Evolutionary conservation across 345 rosid genomes (phyloP).

Genomic region (Lepidium africanum): DNA sequence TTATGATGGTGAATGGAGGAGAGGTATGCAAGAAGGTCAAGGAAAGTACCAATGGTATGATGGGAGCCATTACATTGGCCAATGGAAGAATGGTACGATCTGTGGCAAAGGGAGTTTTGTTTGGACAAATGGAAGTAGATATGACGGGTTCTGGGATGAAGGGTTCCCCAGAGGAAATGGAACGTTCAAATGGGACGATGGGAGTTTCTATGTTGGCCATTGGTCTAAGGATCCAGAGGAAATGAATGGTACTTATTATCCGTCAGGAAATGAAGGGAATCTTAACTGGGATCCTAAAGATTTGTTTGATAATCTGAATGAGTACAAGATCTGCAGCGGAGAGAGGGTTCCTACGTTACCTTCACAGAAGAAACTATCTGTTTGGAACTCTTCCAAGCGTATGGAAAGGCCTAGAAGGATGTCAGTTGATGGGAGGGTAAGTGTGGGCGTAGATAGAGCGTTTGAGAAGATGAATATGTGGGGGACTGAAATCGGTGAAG

Average conservation of each 20-base stretch:
- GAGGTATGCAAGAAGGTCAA: slow-evolving; percentile 70
- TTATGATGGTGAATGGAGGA: slow-evolving; percentile 87
- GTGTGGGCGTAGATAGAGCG: slow-evolving; percentile 68
- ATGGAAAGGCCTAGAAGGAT: slow-evolving; percentile 51
- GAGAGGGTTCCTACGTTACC: slow-evolving; percentile 73
- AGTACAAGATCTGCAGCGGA: slow-evolving; percentile 37
- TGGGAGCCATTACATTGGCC: slow-evolving; percentile 52
- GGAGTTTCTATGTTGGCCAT: slow-evolving; percentile 73
- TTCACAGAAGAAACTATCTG: slow-evolving; percentile 76
- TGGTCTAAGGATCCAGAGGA: slow-evolving; percentile 83
- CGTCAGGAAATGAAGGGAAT: slow-evolving; percentile 35
- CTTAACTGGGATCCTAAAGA: slow-evolving; percentile 67
- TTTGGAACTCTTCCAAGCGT: slow-evolving; percentile 67
- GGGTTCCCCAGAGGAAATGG: slow-evolving; percentile 79
- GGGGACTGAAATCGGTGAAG: slow-evolving; percentile 37
- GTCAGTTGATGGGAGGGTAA: slow-evolving; percentile 82
- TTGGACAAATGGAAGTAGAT: slow-evolving; percentile 61
- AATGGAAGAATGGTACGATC: slow-evolving; percentile 71
- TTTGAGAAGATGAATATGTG: slow-evolving; percentile 65
- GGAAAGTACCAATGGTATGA: slow-evolving; percentile 74
- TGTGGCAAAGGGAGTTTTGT: slow-evolving; percentile 60
- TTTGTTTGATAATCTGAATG: slow-evolving; percentile 36
- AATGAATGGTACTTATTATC: slow-evolving; percentile 69
- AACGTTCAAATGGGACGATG: slow-evolving; percentile 65
- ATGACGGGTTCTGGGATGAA: slow-evolving; percentile 79